Base-by-base conservation (phyloP, 768 basidiomycete species). In the Pleurotus cornucopiae region DNA sequence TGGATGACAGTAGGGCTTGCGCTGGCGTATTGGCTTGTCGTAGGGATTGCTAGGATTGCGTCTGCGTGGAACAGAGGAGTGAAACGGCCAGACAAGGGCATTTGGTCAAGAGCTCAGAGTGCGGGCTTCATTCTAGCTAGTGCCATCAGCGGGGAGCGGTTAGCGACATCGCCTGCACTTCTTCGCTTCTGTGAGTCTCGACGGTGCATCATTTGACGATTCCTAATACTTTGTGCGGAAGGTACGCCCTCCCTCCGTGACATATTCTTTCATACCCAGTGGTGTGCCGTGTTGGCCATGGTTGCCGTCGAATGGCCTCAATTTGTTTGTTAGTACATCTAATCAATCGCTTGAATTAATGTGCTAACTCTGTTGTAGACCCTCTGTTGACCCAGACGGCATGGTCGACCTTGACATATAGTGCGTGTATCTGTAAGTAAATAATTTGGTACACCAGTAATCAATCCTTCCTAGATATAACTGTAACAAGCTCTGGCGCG, bases 241-340 rank as follows among this genome's bases (percentile, higher is more conserved):
- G 94, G 88, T 62, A 96, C 97, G 0, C 96, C 97, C 2, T 92
- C 93, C 5, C 73, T 95, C 72, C 79, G 94, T 53, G 97, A 99
- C 69, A 80, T 99, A 49, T 81, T 98, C 49, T 89, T 93, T 69
- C 93, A 95, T 64, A 90, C 94, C 0, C 94, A 97, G 62, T 98
- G 91, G 89, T 91, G 89, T 67, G 82, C 91, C 40, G 81, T 87
- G 30, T 75, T 99, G 12, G 85, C 85, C 30, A 95, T 97, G 90
- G 85, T 98, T 54, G 92, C 96, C 34, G 93, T 98, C 18, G 81
- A 91, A 67, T 99, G 96, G 96, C 96, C 97, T 0, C 76, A 78
- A 13, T 98, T 95, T 69, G 80, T 88, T 58, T 98, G 94, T 94
- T 63, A 61, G 89, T 79, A 49, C 16, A 5, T 20, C 9, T 12